Evolutionary conservation across 2,329 filamentous ascomycete genomes (phyloP), one percentile per base, ranked within the genome.

Genomic region (Fusarium protoensiforme): DNA sequence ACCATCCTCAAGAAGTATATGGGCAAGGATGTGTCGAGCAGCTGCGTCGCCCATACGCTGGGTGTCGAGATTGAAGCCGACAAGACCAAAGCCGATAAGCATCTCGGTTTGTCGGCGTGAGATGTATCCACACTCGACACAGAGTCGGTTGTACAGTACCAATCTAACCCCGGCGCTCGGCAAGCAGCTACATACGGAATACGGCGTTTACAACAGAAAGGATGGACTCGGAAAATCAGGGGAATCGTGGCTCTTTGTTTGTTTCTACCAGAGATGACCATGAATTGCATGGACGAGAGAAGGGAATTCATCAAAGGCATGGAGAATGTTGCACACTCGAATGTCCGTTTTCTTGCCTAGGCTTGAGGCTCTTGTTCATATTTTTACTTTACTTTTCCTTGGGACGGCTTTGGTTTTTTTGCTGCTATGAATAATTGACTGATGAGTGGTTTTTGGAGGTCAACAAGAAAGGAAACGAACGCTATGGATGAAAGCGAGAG

Each of bases 1-100:
- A 90, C 87, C 43, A 93, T 95, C 61, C 87, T 96, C 84, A 88
- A 86, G 69, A 91, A 91, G 80, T 91, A 91, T 73, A 86, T 91
- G 75, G 86, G 88, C 77, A 83, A 84, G 69, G 81, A 84, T 24
- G 78, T 78, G 29, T 79, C 81, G 7, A 76, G 80, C 11, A 79
- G 78, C 20, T 80, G 79, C 57, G 76, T 82, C 38, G 82, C 82
- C 53, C 71, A 75, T n/a, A 76, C 78, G 91, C 84, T 96, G 31
- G 92, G 94, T 71, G 88, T 90, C 70, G 89, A 92, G 58, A 73
- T 83, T 48, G 73, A 80, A 48, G 48, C 77, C 13, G 76, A 78
- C 31, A 70, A 72, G 46, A 72, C 77, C 53, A 70, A 77, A 4
- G 62, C 65, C 24, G 67, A 66, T 8, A 69, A 69, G 67, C 66